These are phyloP conservation scores for Termitomyces sp. DNA, from an alignment of 768 basidiomycete species.

Conservation along the genomic window DNA sequence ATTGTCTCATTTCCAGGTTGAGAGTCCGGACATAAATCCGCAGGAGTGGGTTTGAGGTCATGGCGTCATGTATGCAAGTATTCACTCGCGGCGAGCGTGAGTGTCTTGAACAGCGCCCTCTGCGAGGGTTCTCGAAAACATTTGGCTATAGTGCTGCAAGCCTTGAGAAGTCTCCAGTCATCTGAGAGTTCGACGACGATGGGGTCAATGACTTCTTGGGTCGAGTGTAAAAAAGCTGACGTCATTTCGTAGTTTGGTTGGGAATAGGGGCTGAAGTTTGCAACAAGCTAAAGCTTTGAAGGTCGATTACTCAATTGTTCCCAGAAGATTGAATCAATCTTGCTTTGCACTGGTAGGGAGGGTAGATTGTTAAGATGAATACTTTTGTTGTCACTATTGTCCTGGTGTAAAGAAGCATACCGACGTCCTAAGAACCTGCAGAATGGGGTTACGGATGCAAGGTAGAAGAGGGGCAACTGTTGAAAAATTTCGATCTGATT, in stretches of 20 bases:
- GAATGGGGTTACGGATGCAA: no score
- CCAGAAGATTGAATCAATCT: no score
- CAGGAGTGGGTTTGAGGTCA: slow-evolving; percentile 1
- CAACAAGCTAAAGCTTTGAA: no score
- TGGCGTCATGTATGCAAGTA: neutral
- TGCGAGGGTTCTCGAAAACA: slow-evolving; percentile 1
- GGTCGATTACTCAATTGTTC: no score
- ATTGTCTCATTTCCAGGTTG: neutral
- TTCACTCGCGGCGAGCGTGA: neutral
- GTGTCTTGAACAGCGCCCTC: neutral
- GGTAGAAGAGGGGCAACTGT: no score
- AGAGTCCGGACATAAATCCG: neutral
- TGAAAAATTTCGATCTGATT: no score
- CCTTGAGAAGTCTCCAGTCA: slow-evolving; percentile 2
- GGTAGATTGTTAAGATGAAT: no score
- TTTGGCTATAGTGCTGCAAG: neutral
- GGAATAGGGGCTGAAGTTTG: neutral
- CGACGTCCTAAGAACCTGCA: no score
- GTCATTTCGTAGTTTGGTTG: neutral
- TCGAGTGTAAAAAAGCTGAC: neutral
- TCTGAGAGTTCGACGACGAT: slow-evolving; percentile 5
- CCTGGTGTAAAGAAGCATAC: no score
- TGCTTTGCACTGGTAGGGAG: no score
- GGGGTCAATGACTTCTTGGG: slow-evolving; percentile 2
- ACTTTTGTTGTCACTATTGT: no score